Conservation (phyloP, 106 monocot genomes). For the Allium cepa region DNA sequence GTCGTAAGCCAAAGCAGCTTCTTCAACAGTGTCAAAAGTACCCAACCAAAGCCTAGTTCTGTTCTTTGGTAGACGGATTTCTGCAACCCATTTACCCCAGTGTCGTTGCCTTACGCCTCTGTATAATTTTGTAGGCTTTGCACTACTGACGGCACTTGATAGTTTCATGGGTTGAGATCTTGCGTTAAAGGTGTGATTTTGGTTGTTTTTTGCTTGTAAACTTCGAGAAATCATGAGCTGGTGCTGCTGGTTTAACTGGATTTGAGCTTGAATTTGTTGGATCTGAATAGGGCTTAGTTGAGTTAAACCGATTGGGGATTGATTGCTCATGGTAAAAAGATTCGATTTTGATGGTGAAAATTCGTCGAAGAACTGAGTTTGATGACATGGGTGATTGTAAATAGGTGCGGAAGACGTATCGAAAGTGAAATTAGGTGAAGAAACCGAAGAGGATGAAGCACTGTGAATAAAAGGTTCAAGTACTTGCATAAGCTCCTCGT, state of each 20-base stretch:
- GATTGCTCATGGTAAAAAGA: background rate
- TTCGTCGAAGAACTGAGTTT: slow-evolving; percentile 5
- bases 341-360: background rate
- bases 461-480: slow-evolving; percentile 49
- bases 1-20: slow-evolving; percentile 89
- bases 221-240: slow-evolving; percentile 11
- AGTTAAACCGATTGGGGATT: slow-evolving; percentile 24
- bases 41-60: slow-evolving; percentile 71
- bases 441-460: slow-evolving; percentile 13
- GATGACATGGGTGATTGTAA: background rate
- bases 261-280: slow-evolving; percentile 64
- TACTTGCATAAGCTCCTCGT: slow-evolving; percentile 43
- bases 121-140: slow-evolving; percentile 52
- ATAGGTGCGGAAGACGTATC: background rate
- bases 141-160: background rate
- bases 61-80: slow-evolving; percentile 62
- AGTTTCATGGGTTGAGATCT: slow-evolving; percentile 63
- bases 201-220: background rate
- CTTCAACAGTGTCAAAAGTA: slow-evolving; percentile 88
- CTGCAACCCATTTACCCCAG: slow-evolving; percentile 82
- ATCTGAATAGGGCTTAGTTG: slow-evolving; percentile 47
- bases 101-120: slow-evolving; percentile 67
- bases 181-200: slow-evolving; percentile 21
- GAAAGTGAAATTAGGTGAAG: background rate
- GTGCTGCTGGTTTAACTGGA: slow-evolving; percentile 40